Conservation (phyloP, 2,329 filamentous ascomycete genomes). For the Raffaelea ambrosiae region DNA sequence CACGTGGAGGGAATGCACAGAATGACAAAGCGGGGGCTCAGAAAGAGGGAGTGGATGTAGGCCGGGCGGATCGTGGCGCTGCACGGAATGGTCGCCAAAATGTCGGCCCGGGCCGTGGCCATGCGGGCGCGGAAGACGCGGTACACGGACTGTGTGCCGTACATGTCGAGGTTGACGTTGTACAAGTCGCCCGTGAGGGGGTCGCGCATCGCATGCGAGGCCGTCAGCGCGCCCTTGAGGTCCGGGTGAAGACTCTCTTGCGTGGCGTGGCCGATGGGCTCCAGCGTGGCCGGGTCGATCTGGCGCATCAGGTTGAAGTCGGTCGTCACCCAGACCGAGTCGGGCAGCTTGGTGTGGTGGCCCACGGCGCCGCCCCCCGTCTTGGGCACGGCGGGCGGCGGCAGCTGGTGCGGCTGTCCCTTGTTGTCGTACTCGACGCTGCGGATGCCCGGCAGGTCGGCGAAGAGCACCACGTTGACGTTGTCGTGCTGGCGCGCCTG, state of each 20-base stretch:
- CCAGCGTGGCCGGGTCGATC: constrained; percentile 62
- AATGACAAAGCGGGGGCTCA: constrained; percentile 62
- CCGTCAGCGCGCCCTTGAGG: constrained; percentile 58
- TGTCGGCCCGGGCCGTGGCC: constrained; percentile 53
- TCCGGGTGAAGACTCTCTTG: constrained; percentile 58
- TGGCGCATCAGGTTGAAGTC: constrained; percentile 50
- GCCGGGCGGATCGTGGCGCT: constrained; percentile 35
- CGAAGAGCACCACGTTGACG: constrained; percentile 56
- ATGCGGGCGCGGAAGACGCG: constrained; percentile 60
- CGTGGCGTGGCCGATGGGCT: constrained; percentile 56
- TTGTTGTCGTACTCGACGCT: constrained; percentile 9
- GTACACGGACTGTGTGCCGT: constrained; percentile 46
- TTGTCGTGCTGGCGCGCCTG: constrained; percentile 33
- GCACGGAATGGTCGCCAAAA: constrained; percentile 48
- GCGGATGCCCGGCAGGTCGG: constrained; percentile 53
- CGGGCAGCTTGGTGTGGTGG: constrained; percentile 30
- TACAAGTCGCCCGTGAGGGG: constrained; percentile 65
- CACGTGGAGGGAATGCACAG: constrained; percentile 65
- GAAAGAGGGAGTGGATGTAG: constrained; percentile 77
- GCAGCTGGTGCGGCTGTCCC: constrained; percentile 3
- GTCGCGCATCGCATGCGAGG: constrained; percentile 64
- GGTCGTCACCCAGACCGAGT: constrained; percentile 45
- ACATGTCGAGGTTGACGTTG: constrained; percentile 70
- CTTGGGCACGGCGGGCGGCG: constrained; percentile 4
- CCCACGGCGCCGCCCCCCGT: constrained; percentile 13